Evolutionary conservation across 495 filamentous ascomycete genomes (phyloP).

Genomic region (Darksidea phi): DNA sequence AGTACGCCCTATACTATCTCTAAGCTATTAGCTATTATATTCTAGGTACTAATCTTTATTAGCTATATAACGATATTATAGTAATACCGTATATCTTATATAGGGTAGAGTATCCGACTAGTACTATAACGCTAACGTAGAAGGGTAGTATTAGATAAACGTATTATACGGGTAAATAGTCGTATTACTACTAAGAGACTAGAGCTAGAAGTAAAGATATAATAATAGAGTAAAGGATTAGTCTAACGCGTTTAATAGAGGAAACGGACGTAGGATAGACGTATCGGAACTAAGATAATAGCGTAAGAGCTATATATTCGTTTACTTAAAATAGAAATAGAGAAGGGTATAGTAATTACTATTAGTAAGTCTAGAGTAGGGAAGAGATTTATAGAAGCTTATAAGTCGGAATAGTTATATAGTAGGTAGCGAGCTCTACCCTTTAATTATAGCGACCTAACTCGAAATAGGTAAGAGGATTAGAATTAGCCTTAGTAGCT

Average conservation of each 20-base stretch:
- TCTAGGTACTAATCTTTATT: conserved; percentile 16
- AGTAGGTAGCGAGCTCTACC: conserved; percentile 20
- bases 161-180: conserved; percentile 14
- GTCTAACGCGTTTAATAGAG: conserved; percentile 16
- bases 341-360: conserved; percentile 10
- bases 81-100: conserved; percentile 13
- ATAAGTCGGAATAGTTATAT: conserved; percentile 15
- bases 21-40: no score
- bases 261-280: conserved; percentile 20
- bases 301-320: conserved; percentile 25
- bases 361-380: conserved; percentile 22
- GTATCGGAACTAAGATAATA: conserved; percentile 25
- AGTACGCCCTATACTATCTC: no score
- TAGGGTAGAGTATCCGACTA: conserved; percentile 21
- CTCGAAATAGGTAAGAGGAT: conserved; percentile 15
- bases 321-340: conserved; percentile 18
- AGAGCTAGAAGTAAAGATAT: no score
- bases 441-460: conserved; percentile 23
- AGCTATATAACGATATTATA: conserved; percentile 23
- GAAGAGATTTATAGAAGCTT: not conserved
- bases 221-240: conserved; percentile 11
- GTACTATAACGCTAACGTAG: conserved; percentile 18
- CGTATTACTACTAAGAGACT: not conserved
- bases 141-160: conserved; percentile 1
- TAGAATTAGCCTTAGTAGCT: conserved; percentile 10